Base-by-base conservation (phyloP, 2,329 filamentous ascomycete genomes). In the Fusarium longipes region DNA sequence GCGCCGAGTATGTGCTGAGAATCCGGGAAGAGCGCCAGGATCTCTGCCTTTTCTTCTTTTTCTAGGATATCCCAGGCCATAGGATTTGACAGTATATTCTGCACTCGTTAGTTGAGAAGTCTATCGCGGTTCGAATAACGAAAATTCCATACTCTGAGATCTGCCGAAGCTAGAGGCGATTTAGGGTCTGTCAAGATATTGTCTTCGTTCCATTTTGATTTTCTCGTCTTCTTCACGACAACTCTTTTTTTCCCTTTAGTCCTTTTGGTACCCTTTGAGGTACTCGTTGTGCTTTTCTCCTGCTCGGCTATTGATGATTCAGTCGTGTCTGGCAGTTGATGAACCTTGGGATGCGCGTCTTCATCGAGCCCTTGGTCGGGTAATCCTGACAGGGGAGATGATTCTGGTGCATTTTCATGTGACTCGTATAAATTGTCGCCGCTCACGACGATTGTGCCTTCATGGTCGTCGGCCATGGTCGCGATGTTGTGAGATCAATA, bases 11-110 rank as follows among this genome's bases (percentile, higher is more conserved):
- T 76, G 67, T 82, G 77, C 42, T 74, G 68, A 14, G 68, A 70
- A 43, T 76, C 76, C 1, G 80, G 80, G 35, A 82, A 80, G 4
- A 81, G 72, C 3, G 76, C 73, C 9, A 81, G 61, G 14, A 82
- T 77, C 51, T 80, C 77, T 4, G 64, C 70, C 43, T 73, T 74
- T 27, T 81, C 79, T 12, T 73, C 62, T n/a, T 59, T 24, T 20
- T 74, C 70, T 11, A 82, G 76, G 4, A 74, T 59, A 24, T 76
- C 75, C 80, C 80, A 82, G 5, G 80, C 77, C 56, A 76, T 65
- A 4, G 79, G 79, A 44, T 77, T 77, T 14, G 75, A 74, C 22
- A 82, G 68, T 15, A 81, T 74, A 17, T 69, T 72, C 80, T 82
- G 30, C n/a, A 22, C 18, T 12, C 20, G 9, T 53, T 44, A 25